A percentile compares a stretch with the other conserved stretches of the same genome.
phyloP scores from a whole-genome alignment of 2,329 filamentous ascomycete genomes.

The Claviceps humidiphila region DNA sequence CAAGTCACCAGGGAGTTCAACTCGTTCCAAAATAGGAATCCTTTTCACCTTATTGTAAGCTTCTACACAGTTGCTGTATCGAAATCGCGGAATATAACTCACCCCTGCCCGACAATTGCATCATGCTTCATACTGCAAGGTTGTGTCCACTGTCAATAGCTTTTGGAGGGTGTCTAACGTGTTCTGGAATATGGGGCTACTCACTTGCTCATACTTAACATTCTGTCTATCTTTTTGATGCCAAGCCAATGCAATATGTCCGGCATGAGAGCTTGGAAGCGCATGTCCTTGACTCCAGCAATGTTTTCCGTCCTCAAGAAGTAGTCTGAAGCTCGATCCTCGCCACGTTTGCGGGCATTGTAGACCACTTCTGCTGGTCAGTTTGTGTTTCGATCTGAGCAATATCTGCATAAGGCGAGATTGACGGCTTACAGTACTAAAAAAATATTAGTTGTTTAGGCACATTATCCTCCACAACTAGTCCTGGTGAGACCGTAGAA shows the following conservation, averaged over 20 bases:
- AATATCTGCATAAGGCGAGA: not conserved
- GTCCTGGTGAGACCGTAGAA: not conserved
- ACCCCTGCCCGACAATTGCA: conserved; percentile 74
- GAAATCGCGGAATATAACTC: not conserved
- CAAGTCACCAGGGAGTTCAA: conserved; percentile 85
- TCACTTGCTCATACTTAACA: conserved; percentile 96
- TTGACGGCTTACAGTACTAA: conserved; percentile 31
- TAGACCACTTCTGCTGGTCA: conserved; percentile 39
- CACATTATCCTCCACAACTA: not conserved
- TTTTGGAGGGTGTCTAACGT: not conserved
- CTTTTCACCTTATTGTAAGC: conserved; percentile 19
- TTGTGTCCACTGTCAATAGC: not conserved
- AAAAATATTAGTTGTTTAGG: not conserved
- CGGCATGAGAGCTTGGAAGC: conserved; percentile 96
- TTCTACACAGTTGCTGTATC: not conserved
- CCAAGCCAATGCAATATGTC: conserved; percentile 97
- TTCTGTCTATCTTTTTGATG: conserved; percentile 95
- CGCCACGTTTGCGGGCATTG: conserved; percentile 69
- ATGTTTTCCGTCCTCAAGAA: conserved; percentile 98
- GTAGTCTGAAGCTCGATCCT: conserved; percentile 77
- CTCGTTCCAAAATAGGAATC: conserved; percentile 76
- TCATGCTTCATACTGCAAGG: conserved; percentile 73
- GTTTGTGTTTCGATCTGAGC: conserved; percentile 7
- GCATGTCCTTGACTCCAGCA: conserved; percentile 91
- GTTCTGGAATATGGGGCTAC: conserved; percentile 16